phyloP scores from a whole-genome alignment of 345 rosid species.

The Physaria fendleri region DNA sequence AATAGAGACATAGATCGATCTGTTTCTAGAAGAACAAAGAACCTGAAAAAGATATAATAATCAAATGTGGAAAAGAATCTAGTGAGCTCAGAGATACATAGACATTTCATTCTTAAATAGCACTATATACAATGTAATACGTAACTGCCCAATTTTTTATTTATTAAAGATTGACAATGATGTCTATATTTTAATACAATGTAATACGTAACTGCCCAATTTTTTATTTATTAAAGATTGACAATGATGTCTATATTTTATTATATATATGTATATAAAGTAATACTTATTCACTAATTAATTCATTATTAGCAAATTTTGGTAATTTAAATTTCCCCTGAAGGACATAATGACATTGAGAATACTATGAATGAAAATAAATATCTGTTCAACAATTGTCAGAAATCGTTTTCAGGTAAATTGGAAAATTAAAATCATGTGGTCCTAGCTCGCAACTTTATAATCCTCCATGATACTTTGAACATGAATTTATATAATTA shows the following conservation, averaged over 20 bases:
- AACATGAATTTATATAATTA: too few relatives aligned
- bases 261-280: background rate
- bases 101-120: constrained; percentile 21
- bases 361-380: background rate
- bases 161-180: constrained; percentile 5
- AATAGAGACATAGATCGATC: background rate
- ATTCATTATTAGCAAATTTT: background rate
- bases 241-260: constrained; percentile 3
- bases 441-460: background rate
- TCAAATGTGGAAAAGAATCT: constrained; percentile 17
- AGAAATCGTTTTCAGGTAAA: background rate
- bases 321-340: background rate
- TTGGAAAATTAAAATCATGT: background rate
- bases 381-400: background rate
- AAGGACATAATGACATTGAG: background rate
- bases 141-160: constrained; percentile 13
- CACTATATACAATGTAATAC: constrained; percentile 1
- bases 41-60: constrained; percentile 5
- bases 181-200: background rate
- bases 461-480: background rate
- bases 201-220: constrained; percentile 10
- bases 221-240: constrained; percentile 1
- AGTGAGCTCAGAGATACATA: background rate
- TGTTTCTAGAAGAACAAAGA: constrained; percentile 9
- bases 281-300: background rate